phyloP scores from a whole-genome alignment of 202 grass and related monocot species.

The Hordeum pubiflorum region DNA sequence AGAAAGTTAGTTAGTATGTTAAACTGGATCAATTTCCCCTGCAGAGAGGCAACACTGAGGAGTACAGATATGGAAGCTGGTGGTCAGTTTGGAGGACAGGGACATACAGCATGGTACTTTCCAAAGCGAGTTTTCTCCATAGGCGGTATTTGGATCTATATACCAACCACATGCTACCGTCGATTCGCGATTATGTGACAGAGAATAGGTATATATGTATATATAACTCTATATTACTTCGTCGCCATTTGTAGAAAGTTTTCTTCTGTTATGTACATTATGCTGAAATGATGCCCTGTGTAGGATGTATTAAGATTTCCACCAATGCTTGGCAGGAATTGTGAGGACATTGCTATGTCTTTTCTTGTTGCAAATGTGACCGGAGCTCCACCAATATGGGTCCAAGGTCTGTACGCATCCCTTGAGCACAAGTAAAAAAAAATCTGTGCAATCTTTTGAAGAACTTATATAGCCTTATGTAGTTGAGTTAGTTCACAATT shows the following conservation, averaged over 20 bases:
- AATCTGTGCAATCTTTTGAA: background rate
- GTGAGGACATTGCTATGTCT: constrained; percentile 96
- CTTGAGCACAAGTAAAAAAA: background rate
- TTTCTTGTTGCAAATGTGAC: constrained; percentile 90
- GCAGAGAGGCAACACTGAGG: constrained; percentile 29
- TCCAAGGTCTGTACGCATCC: constrained; percentile 62
- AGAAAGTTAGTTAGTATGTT: background rate
- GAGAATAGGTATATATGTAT: constrained; percentile 68
- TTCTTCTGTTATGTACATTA: background rate
- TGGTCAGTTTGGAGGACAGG: constrained; percentile 98
- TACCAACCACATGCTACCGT: constrained; percentile 52
- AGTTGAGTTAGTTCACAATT: constrained; percentile 4
- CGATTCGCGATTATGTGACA: constrained; percentile 62
- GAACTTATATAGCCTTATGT: background rate
- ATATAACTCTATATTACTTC: background rate
- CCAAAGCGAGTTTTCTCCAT: constrained; percentile 86
- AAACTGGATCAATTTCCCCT: background rate
- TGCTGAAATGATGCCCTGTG: background rate
- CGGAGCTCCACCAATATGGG: constrained; percentile 83
- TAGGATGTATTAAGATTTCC: background rate
- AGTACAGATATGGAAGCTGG: constrained; percentile 71
- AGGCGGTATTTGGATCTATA: constrained; percentile 64
- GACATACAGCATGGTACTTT: constrained; percentile 88
- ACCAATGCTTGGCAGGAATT: constrained; percentile 55
- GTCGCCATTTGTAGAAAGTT: background rate